Percentiles rank a stretch among this genome's conserved stretches.
These are phyloP conservation scores for Flaveria floridana DNA, from an alignment of 140 eudicot genomes.

Conservation along the genomic window DNA sequence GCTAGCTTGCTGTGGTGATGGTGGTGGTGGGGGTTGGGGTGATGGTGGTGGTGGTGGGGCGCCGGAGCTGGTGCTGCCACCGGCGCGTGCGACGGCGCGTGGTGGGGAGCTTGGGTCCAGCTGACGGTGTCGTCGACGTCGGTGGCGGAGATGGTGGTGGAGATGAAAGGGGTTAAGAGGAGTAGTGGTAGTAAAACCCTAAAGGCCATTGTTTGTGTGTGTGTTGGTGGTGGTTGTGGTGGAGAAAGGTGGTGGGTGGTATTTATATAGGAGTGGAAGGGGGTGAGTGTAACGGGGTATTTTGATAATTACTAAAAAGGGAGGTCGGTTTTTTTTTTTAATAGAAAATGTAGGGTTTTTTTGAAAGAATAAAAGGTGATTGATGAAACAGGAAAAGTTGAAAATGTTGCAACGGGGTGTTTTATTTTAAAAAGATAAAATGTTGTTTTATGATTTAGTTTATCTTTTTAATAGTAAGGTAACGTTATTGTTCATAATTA, in stretches of 20 bases:
- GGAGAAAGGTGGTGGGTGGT: constrained; percentile 30
- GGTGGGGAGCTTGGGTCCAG: constrained; percentile 14
- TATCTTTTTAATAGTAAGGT: no score
- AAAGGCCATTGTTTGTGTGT: constrained; percentile 25
- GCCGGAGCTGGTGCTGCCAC: constrained; percentile 30
- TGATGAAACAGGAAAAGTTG: no score
- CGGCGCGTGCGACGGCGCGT: constrained; percentile 37
- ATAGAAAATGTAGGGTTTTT: no score
- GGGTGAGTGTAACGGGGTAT: background rate
- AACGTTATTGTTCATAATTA: no score
- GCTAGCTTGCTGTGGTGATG: background rate
- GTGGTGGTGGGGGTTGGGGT: constrained; percentile 1
- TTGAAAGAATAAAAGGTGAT: no score
- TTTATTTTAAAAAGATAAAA: no score
- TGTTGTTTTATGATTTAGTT: no score
- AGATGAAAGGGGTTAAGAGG: constrained; percentile 19
- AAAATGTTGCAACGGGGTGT: no score
- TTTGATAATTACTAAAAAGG: no score
- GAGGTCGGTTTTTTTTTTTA: no score
- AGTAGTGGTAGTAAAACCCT: constrained; percentile 27
- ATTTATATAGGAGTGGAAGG: constrained; percentile 23
- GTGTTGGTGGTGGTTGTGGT: background rate
- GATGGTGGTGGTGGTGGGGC: constrained; percentile 29
- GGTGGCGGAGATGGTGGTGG: background rate
- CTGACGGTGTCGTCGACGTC: constrained; percentile 33